Evolutionary conservation across 768 basidiomycete species (phyloP), one percentile per base, ranked within the genome.

Genomic region (Tulasnella sp.): DNA sequence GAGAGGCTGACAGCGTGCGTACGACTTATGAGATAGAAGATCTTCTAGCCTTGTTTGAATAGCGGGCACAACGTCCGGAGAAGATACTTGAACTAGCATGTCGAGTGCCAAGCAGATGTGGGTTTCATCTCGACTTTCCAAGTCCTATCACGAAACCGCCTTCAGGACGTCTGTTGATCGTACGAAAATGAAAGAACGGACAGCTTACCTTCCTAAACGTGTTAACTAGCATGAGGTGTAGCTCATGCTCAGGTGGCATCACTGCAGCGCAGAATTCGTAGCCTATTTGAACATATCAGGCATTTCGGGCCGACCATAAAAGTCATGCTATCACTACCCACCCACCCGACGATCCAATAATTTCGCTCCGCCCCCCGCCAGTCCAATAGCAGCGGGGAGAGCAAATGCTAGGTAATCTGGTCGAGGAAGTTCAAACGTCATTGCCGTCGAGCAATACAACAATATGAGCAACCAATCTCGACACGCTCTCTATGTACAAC

Each of bases 161-260:
- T 71, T 49, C 22, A 71, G 4, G 40, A 72, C 40, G 14, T 15
- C 14, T 42, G 12, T 17, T 17, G 39, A 42, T 42, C 14, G 42
- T 14, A 42, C 2, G 5, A 15, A n/a, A 9, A 4, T 19, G 45
- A 17, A 2, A 39, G 45, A 29, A 77, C 68, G 45, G n/a, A 42
- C 37, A 8, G 64, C 81, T 76, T 79, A 90, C 93, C 87, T 95
- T 95, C 78, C 93, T 89, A 40, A 94, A 81, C 5, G 93, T 94
- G 79, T 96, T 96, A 76, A 95, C 90, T 29, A 94, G 86, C 91
- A 96, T 93, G 31, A 96, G 84, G 71, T 89, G 87, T 39, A 94
- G 84, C 77, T 93, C 92, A 80, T 93, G 89, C 45, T 86, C 82
- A 9, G 84, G 80, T 49, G 89, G 87, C 89, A 95, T 93, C 29